phyloP scores from a whole-genome alignment of 257 asterid species.

The Gardenia jasminoides region DNA sequence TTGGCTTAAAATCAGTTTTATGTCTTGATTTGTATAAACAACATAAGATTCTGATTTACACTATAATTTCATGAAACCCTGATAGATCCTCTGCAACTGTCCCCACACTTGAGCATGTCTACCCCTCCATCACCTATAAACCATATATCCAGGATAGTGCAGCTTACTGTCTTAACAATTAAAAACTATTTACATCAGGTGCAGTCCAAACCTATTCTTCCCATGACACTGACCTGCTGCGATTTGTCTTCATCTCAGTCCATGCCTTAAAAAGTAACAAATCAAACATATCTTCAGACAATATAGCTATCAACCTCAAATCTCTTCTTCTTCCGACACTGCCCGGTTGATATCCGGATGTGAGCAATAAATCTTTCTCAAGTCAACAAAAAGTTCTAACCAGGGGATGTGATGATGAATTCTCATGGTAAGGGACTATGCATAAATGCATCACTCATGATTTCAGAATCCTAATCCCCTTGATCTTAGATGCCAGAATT shows the following conservation, averaged over 20 bases:
- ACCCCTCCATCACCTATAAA: not conserved
- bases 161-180: not conserved
- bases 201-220: not conserved
- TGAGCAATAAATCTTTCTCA: not conserved
- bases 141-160: not conserved
- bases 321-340: not conserved
- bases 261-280: not conserved
- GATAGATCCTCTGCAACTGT: not conserved
- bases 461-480: not conserved
- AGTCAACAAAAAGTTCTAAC: constrained; percentile 1
- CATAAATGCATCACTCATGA: constrained; percentile 8
- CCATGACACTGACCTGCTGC: too few relatives aligned
- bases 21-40: not conserved
- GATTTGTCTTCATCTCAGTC: not conserved
- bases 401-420: not conserved
- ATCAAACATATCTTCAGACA: not conserved
- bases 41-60: not conserved
- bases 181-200: not conserved
- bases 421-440: not conserved
- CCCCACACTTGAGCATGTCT: too few relatives aligned
- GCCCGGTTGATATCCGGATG: constrained; percentile 6
- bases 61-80: not conserved
- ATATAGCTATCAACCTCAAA: not conserved
- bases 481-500: not conserved
- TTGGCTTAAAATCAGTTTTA: not conserved